These are phyloP conservation scores for Fusarium tuaranense DNA, from an alignment of 2,329 filamentous ascomycete species.

Conservation along the genomic window DNA sequence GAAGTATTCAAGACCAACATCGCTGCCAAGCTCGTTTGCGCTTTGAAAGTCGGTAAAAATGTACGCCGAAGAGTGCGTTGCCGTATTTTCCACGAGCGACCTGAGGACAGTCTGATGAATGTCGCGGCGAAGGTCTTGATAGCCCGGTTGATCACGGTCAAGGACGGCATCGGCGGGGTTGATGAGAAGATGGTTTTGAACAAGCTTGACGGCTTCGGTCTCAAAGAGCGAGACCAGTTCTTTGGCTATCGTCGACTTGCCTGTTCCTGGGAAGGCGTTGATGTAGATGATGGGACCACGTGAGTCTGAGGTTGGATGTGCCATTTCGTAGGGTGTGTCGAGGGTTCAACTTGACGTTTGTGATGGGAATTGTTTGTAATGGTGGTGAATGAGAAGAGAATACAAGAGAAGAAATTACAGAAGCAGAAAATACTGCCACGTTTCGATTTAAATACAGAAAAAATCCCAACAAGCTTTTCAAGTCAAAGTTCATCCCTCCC, in stretches of 20 bases:
- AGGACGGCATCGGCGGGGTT: neutral
- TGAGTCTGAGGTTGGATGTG: too few species aligned
- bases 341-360: neutral
- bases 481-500: neutral
- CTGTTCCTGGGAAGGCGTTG: neutral
- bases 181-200: neutral
- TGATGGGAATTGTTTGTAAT: neutral
- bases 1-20: neutral
- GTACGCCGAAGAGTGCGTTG: neutral
- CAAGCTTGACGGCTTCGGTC: neutral
- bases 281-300: neutral
- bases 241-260: neutral
- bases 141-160: neutral
- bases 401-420: neutral
- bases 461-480: neutral
- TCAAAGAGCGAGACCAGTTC: neutral
- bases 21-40: neutral
- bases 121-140: neutral
- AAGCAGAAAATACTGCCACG: neutral
- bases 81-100: neutral
- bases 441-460: neutral
- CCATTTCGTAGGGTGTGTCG: neutral
- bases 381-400: neutral
- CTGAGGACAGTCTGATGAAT: neutral
- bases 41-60: neutral